Conservation (phyloP, 208 protist genomes). For the Leishmania martiniquensis region DNA sequence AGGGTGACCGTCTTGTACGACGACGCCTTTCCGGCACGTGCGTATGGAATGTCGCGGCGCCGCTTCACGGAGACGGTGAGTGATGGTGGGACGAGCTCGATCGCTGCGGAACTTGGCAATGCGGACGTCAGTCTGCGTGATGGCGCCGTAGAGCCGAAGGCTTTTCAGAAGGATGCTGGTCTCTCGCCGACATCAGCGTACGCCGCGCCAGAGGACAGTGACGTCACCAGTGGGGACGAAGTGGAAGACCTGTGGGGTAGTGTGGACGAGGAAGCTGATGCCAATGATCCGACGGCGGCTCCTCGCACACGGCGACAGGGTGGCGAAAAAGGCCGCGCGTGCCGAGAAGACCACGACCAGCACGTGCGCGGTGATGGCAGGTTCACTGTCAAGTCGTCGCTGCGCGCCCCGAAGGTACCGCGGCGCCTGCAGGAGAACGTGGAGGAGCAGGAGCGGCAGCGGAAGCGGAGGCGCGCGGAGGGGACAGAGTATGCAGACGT, state of each 20-base stretch:
- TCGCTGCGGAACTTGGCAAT: neutral
- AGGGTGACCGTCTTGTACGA: constrained; percentile 67
- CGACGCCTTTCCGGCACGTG: constrained; percentile 39
- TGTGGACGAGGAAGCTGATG: constrained; percentile 20
- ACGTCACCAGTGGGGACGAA: constrained; percentile 16
- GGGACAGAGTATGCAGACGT: neutral
- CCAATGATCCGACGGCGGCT: constrained; percentile 35
- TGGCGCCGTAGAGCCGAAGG: neutral
- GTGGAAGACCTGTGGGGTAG: constrained; percentile 24
- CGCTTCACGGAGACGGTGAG: constrained; percentile 33
- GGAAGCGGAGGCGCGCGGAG: constrained; percentile 38
- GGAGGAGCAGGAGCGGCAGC: constrained; percentile 13
- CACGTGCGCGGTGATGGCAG: constrained; percentile 23
- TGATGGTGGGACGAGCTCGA: neutral
- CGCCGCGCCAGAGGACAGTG: neutral
- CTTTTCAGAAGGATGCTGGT: neutral
- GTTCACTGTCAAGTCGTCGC: constrained; percentile 53
- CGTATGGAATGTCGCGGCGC: constrained; percentile 49
- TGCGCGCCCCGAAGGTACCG: constrained; percentile 67
- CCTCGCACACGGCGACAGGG: neutral
- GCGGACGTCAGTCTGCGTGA: neutral
- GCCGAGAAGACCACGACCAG: neutral
- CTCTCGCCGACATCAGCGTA: neutral
- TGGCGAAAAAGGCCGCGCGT: neutral
- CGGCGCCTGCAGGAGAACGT: constrained; percentile 44